Evolutionary conservation across 2,329 filamentous ascomycete genomes (phyloP).

Genomic region (Tolypocladium tropicale): DNA sequence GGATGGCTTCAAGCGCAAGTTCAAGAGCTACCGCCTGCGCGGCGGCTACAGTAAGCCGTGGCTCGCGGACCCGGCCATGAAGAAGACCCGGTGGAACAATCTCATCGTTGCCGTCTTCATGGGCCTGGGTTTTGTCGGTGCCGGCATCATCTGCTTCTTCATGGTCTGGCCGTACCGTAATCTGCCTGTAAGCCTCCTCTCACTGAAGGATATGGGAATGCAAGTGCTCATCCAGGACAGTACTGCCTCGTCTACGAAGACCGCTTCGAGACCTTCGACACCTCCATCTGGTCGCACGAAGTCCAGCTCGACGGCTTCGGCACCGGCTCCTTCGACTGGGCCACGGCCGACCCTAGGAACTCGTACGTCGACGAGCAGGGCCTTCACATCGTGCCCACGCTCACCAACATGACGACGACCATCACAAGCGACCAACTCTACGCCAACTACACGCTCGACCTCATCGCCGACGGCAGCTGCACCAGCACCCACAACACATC

Average conservation of each 20-base stretch:
- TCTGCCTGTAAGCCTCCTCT: conserved; percentile 4
- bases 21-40: conserved; percentile 23
- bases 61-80: conserved; percentile 21
- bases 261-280: conserved; percentile 33
- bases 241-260: conserved; percentile 43
- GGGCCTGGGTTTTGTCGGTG: conserved; percentile 21
- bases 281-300: conserved; percentile 37
- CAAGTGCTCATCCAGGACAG: neutral
- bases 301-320: conserved; percentile 33
- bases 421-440: conserved; percentile 27
- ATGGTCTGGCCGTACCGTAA: conserved; percentile 15
- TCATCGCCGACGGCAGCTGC: conserved; percentile 30
- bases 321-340: conserved; percentile 44
- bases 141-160: conserved; percentile 21
- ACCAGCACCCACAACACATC: conserved; percentile 22
- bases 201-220: neutral
- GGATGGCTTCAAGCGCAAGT: conserved; percentile 8
- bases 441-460: conserved; percentile 31
- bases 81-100: conserved; percentile 23
- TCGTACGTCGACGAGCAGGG: conserved; percentile 35
- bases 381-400: conserved; percentile 44
- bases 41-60: conserved; percentile 27
- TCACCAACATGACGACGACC: conserved; percentile 30
- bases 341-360: conserved; percentile 36
- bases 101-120: conserved; percentile 21